Conservation (phyloP, 1,284 basidiomycete species). For the Sutorius eximius region DNA sequence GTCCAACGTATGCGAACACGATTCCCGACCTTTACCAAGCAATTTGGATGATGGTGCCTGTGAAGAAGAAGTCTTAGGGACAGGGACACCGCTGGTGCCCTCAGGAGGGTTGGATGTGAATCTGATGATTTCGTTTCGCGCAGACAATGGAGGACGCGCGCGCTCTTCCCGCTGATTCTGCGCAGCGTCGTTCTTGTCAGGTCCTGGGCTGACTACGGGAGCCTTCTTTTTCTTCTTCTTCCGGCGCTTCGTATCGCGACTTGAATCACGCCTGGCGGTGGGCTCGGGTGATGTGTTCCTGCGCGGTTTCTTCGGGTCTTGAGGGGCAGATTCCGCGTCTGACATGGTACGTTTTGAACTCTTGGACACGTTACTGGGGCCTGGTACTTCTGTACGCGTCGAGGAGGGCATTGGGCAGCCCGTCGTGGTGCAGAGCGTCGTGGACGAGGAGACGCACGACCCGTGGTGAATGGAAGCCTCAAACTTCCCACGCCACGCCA, state of each 20-base stretch:
- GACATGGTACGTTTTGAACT: constrained; percentile 24
- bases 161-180: constrained; percentile 10
- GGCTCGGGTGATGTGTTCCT: constrained; percentile 22
- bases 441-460: not conserved
- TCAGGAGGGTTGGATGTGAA: constrained; percentile 25
- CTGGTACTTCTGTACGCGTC: constrained; percentile 23
- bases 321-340: constrained; percentile 21
- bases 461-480: not conserved
- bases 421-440: not conserved
- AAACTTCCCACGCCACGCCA: constrained; percentile 34
- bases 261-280: constrained; percentile 33
- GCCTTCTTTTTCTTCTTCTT: constrained; percentile 42
- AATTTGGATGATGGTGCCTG: constrained; percentile 6
- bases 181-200: constrained; percentile 13
- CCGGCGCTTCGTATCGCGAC: constrained; percentile 42
- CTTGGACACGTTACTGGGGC: constrained; percentile 6
- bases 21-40: not conserved
- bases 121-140: constrained; percentile 29
- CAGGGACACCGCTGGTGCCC: not conserved
- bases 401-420: constrained; percentile 23
- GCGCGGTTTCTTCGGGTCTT: constrained; percentile 26
- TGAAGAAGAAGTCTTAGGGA: not conserved
- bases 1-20: not conserved
- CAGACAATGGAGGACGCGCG: constrained; percentile 21
- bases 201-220: constrained; percentile 32